Evolutionary conservation across 129 eudicot genomes (phyloP), one percentile per base, ranked within the genome.

Genomic region (Smallanthus sonchifolius): DNA sequence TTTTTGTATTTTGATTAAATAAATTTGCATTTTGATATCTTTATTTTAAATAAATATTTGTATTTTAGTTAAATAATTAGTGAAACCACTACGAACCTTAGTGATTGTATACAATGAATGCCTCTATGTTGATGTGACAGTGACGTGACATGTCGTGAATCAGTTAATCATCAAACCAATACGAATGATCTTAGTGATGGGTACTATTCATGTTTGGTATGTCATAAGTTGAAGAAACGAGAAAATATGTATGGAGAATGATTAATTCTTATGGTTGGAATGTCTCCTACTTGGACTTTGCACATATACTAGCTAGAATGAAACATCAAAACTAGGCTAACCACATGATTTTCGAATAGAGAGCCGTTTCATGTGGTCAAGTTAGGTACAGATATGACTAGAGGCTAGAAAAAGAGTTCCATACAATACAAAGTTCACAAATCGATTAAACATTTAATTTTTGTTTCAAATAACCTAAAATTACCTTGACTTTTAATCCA

Each of bases 281-380:
- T 15, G 44, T 15, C 30, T 69, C 62, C 74, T 49, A 15, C 72
- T 45, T 69, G 38, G 44, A 45, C 51, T 45, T 45, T 45, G n/a
- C n/a, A 32, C 73, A 68, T 11, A 20, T 68, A 68, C 24, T 68
- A 24, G 48, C 74, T n/a, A 32, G 60, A 48, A 69, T 69, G 39
- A 13, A 60, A 32, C 40, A 60, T 60, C 51, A 14, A 30, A 60
- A 60, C 3, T 28, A 47, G 47, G 60, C n/a, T 47, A 48, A 69
- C 45, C 62, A 69, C 74, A 69, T n/a, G 62, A 19, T 47, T 47
- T 48, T 32, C 43, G n/a, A 69, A 48, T 68, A 24, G 61, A 48
- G 74, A 69, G n/a, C 74, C 62, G 49, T 69, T 47, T 69, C 45
- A 69, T 69, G 74, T 69, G 74, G 74, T 48, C 60, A 48, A 69